Evolutionary conservation across 176 grass and related monocot genomes (phyloP), one percentile per base, ranked within the genome.

Genomic region (Oryza officinalis): DNA sequence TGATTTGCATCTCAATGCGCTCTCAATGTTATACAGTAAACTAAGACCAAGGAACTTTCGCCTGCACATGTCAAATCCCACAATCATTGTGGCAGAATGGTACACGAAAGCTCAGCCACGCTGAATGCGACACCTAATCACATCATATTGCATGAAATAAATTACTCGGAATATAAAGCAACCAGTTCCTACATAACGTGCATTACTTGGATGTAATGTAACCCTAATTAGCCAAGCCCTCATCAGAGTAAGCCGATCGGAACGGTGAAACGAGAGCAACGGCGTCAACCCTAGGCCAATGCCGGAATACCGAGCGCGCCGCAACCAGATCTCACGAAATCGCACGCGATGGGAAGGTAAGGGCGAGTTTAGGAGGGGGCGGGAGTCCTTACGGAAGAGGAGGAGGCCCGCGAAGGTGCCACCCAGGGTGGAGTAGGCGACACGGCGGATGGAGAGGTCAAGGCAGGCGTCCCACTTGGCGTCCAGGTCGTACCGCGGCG

Each of bases 381-480:
- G 32, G 46, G 3, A 27, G 18, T 45, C 23, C 92, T 73, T 87
- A 97, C 95, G 90, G 71, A 94, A 93, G 50, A 97, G 83, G 84
- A 97, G 82, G 79, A 97, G 90, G 81, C 88, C 92, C 20, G 81
- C 47, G 67, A 97, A 97, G 84, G 92, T 86, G 76, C 95, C 95
- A 79, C 84, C 86, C 65, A 97, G 66, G 80, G 95, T 93, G 69
- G 92, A 91, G 75, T 97, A 97, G 63, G 89, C 80, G 66, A 97
- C 86, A 61, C 95, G 90, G 77, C 95, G 92, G 84, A 97, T 89
- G 78, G 92, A 89, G 90, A 97, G 75, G 81, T 97, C 95, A 63
- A 97, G 81, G 83, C 95, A 97, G 11, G 88, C 88, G 74, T 97
- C 90, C 92, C 95, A 97, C 87, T 94, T 97, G 69, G 88, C 88